Evolutionary conservation across 192 early-diverging fungal species (phyloP), one percentile per base, ranked within the genome.

Genomic region (Neocallimastix lanati): DNA sequence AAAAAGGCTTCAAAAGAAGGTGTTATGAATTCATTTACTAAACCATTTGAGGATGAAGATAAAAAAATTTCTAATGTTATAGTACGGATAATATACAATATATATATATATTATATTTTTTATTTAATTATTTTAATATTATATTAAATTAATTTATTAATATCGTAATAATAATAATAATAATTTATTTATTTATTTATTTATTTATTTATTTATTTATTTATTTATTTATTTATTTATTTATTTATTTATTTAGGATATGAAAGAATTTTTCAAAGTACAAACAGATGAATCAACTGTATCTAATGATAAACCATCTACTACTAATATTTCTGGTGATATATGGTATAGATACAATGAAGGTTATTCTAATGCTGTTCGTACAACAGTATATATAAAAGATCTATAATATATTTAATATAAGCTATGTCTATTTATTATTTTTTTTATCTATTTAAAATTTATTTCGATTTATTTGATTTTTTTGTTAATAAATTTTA

Each of bases 341-440:
- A 81, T 88, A 33, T 88, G 89, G 86, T 97, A 92, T 88, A 87
- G 90, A 82, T 96, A 88, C 82, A 92, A 95, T 80, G 95, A 96
- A 83, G 95, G 95, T 16, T 96, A 93, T 81, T 94, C 94, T 9
- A 96, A 96, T 82, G 95, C 95, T 16, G 94, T 96, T 29, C 87
- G 93, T 50, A 93, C 91, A 79, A 89, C 92, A 1, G 88, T 94
- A 25, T 84, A 86, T 30, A 84, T 95, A 50, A 82, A 85, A 15
- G 88, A 93, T 77, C 85, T 92, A n/a, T 78, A 50, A 21, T n/a
- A n/a, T n/a, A n/a, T n/a, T n/a, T n/a, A n/a, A n/a, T n/a, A n/a
- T n/a, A n/a, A n/a, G n/a, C n/a, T n/a, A n/a, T n/a, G n/a, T n/a
- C n/a, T n/a, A n/a, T n/a, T n/a, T n/a, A n/a, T n/a, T n/a, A n/a